Base-by-base conservation (phyloP, 139 green algal species). In the Chlorella vulgaris region DNA sequence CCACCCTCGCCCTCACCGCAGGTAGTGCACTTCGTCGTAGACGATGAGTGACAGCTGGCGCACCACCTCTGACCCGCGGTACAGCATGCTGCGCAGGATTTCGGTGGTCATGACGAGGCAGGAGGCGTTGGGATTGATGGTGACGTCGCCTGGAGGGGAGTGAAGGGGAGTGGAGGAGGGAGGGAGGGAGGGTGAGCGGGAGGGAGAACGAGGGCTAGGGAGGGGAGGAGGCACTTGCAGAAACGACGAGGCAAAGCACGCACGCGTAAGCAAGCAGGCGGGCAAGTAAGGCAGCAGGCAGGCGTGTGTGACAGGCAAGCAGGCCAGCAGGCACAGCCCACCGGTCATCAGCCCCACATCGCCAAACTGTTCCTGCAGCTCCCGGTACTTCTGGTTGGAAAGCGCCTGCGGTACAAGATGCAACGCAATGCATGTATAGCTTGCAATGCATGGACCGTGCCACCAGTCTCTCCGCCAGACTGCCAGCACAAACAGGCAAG, bases 101-200 rank as follows among this genome's bases (percentile, higher is more conserved):
- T 97, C 93, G 22, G 93, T 97, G 3, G 93, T 97, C 93, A 97
- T 97, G 33, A 97, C 94, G 35, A 97, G 83, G 87, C 91, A 96
- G 2, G 77, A 78, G 4, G 93, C 93, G 50, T 95, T 88, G 10
- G 93, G 92, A 58, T 92, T 94, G 78, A 97, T 93, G 51, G 86
- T 93, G 22, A 97, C 88, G 61, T 97, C 93, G 0, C 93, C 93
- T 82, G 43, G 22, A 36, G 21, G 28, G n/a, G 5, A 51, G n/a
- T 24, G 70, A 42, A 74, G 39, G 67, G 22, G 0, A 40, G 69
- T 29, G 43, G 28, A 50, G 7, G 29, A 6, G 33, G 19, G 29
- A 7, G 29, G 13, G 63, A 42, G 29, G 36, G 15, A 36, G 15
- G 53, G 24, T 33, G 18, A 28, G 35, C 15, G 36, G 8, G 24